phyloP scores from a whole-genome alignment of 495 filamentous ascomycete species.

The Lasiosphaeria hispida region DNA sequence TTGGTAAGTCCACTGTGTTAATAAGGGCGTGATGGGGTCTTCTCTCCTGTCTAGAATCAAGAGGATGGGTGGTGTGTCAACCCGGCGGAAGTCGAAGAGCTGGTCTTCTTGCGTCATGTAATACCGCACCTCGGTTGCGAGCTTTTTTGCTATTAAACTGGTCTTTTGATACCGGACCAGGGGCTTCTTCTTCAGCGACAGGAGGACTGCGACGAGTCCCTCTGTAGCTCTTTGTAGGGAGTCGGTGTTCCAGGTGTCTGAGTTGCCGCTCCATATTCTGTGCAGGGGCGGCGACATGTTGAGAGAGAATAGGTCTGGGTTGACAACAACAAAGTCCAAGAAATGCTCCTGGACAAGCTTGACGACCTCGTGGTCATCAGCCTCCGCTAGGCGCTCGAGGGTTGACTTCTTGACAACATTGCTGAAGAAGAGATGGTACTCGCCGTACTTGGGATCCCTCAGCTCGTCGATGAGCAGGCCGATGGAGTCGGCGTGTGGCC shows the following conservation, averaged over 20 bases:
- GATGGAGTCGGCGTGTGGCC: conserved; percentile 86
- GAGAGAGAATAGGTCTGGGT: conserved; percentile 87
- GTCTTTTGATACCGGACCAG: conserved; percentile 92
- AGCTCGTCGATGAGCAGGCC: conserved; percentile 94
- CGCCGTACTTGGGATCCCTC: conserved; percentile 93
- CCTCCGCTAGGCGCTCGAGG: conserved; percentile 89
- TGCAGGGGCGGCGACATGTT: conserved; percentile 71
- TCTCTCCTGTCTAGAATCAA: conserved; percentile 88
- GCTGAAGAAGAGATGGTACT: conserved; percentile 96
- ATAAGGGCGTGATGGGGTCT: conserved; percentile 91
- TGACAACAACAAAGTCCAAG: conserved; percentile 90
- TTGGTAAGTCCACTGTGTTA: conserved; percentile 98
- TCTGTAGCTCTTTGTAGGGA: conserved; percentile 80
- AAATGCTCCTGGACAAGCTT: conserved; percentile 91
- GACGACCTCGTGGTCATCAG: conserved; percentile 97
- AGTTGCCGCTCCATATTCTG: conserved; percentile 73
- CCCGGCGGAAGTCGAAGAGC: conserved; percentile 92
- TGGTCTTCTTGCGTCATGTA: conserved; percentile 94
- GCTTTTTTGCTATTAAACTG: conserved; percentile 84
- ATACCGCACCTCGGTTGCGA: conserved; percentile 89
- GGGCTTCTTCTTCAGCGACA: conserved; percentile 93
- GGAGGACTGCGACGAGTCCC: conserved; percentile 74
- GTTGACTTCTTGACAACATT: conserved; percentile 97
- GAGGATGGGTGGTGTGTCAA: conserved; percentile 91
- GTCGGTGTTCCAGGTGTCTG: conserved; percentile 89